Evolutionary conservation across 257 asterid species (phyloP), one percentile per base, ranked within the genome.

Genomic region (Capsicum pubescens): DNA sequence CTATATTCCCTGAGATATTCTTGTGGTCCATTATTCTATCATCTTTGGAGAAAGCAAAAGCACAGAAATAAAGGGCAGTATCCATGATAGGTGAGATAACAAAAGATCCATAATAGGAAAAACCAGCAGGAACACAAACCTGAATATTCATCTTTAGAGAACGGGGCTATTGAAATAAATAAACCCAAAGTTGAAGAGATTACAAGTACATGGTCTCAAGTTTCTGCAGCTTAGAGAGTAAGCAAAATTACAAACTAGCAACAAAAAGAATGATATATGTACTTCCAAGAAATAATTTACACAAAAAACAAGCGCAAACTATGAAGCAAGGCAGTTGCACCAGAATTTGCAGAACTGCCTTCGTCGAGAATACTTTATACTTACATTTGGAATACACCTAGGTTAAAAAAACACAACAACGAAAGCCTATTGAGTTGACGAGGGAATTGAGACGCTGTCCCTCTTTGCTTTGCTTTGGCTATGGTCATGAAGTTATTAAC

Each of bases 231-330:
- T 87, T 84, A 50, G 55, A 21, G 56, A 84, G 50, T 59, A 79
- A 54, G 80, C 74, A 69, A 87, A 54, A 82, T 80, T 76, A 85
- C 88, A 72, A 80, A 88, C 83, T 86, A 82, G 85, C 81, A 81
- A 56, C 64, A 81, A 66, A 66, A 85, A 79, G 42, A n/a, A 84
- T 84, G 85, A 79, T 86, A 66, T 90, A 87, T 92, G 88, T 89
- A 90, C 94, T 88, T 84, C 80, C 89, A 87, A 60, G 88, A 86
- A 57, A 84, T 86, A 86, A 91, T 93, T 90, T 93, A 92, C 93
- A 93, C 89, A 86, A 72, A 72, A 39, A 59, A 74, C 80, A 85
- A 84, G 83, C 85, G 1, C 84, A 77, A 69, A 82, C 84, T 80
- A 85, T 54, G 84, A 74, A 52, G 69, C 84, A 80, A 83, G 82